A percentile compares a stretch with the other conserved stretches of the same genome.
phyloP scores from a whole-genome alignment of 2,329 filamentous ascomycete genomes.

The Rutstroemia sp. region DNA sequence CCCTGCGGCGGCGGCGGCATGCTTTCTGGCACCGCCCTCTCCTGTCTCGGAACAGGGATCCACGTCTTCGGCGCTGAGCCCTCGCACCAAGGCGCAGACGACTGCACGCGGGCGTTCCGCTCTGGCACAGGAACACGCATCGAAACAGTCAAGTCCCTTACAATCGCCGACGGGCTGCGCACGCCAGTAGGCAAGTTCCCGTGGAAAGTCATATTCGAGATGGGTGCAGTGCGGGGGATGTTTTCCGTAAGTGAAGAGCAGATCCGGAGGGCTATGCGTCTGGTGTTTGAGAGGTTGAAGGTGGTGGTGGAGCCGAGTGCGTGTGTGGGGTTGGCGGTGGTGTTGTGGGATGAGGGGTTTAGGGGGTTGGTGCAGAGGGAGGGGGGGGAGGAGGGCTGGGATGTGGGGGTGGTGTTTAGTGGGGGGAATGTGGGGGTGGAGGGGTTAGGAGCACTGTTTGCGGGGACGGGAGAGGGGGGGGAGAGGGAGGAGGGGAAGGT shows the following conservation, averaged over 20 bases:
- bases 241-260: slow-evolving; percentile 72
- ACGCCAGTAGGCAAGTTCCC: slow-evolving; percentile 73
- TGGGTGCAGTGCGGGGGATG: slow-evolving; percentile 61
- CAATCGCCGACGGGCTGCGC: slow-evolving; percentile 81
- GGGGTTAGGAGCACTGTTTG: slow-evolving; percentile 45
- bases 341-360: slow-evolving; percentile 81
- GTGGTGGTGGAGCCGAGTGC: slow-evolving; percentile 83
- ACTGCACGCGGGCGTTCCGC: slow-evolving; percentile 61
- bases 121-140: slow-evolving; percentile 53
- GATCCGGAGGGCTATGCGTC: slow-evolving; percentile 66
- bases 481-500: slow-evolving; percentile 12
- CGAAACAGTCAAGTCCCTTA: slow-evolving; percentile 62
- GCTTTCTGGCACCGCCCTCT: slow-evolving; percentile 74
- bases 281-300: slow-evolving; percentile 86
- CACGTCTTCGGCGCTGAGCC: slow-evolving; percentile 85
- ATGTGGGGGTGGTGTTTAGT: slow-evolving; percentile 52
- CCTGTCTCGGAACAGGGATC: slow-evolving; percentile 62
- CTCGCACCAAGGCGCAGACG: slow-evolving; percentile 73
- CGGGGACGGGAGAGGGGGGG: slow-evolving; percentile 1
- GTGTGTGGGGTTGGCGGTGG: slow-evolving; percentile 76
- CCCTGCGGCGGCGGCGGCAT: slow-evolving; percentile 87
- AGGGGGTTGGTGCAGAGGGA: slow-evolving; percentile 60
- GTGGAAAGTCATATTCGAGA: slow-evolving; percentile 70
- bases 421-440: slow-evolving; percentile 54
- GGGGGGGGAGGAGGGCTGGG: slow-evolving; percentile 67